phyloP scores from a whole-genome alignment of 768 basidiomycete genomes.

The Wakefieldia striispora region DNA sequence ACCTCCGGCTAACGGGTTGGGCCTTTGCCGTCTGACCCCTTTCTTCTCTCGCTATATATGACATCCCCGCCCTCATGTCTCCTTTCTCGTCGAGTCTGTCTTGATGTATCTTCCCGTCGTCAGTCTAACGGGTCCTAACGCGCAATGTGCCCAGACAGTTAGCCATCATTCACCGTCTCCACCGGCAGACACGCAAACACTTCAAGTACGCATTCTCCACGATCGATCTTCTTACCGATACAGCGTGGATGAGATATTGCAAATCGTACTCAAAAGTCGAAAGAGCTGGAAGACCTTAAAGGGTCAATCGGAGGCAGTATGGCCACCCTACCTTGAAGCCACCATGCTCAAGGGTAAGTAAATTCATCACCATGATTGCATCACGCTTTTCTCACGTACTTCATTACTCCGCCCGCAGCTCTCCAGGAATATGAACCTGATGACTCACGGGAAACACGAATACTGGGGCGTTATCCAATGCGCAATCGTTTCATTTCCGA shows the following conservation, averaged over 20 bases:
- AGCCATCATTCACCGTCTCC: background rate
- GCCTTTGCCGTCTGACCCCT: constrained; percentile 17
- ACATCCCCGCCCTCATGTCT: background rate
- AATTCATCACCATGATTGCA: constrained; percentile 5
- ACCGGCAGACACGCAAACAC: constrained; percentile 6
- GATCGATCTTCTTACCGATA: constrained; percentile 12
- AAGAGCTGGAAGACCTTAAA: constrained; percentile 76
- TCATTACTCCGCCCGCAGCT: constrained; percentile 40
- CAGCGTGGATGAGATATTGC: constrained; percentile 52
- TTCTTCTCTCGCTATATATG: constrained; percentile 26
- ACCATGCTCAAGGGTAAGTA: constrained; percentile 70
- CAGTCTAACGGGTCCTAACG: constrained; percentile 5
- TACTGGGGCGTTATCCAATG: constrained; percentile 74
- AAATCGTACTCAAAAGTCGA: constrained; percentile 63
- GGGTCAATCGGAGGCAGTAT: constrained; percentile 67
- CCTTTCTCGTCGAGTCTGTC: constrained; percentile 3
- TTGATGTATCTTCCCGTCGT: constrained; percentile 16
- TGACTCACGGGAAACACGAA: constrained; percentile 68
- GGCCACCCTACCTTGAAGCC: constrained; percentile 78
- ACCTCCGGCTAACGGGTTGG: constrained; percentile 19
- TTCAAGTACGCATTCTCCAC: constrained; percentile 10
- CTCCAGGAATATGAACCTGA: constrained; percentile 70
- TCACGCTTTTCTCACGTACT: constrained; percentile 20
- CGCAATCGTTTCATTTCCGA: constrained; percentile 80
- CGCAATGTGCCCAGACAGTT: background rate